Evolutionary conservation across 176 grass and related monocot species (phyloP), one percentile per base, ranked within the genome.

Genomic region (Luzula sylvatica): DNA sequence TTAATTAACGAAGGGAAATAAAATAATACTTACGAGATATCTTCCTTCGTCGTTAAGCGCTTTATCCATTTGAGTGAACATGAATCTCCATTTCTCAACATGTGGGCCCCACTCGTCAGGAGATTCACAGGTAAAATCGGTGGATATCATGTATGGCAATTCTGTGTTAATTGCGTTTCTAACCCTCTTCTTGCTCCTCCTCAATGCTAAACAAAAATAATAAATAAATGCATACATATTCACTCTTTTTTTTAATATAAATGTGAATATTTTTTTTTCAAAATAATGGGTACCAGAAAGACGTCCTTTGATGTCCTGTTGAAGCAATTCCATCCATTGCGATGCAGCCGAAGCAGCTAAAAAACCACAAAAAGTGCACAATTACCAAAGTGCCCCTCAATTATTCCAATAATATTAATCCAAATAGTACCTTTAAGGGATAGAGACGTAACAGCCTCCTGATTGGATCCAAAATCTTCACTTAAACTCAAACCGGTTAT

Each of bases 321-420:
- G 92, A 51, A 98, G 69, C 25, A 98, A 75, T 25, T 86, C 92
- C 75, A 98, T 64, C 92, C 92, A 98, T 32, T 90, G 85, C 56
- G 81, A 90, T 42, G 85, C 85, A 66, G 85, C 75, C 53, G 68
- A 77, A 21, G 92, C 84, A 53, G 92, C 92, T 98, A 64, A 14
- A 11, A 64, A 26, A 46, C 15, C 4, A 46, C 15, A 46, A 15
- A 57, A 56, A 15, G 39, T 55, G 46, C 77, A 82, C 84, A 84
- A 72, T 98, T 86, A 26, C 30, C 30, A 35, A 35, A 35, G 9
- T 35, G 9, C 30, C 30, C 30, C 30, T 35, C 53, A 57, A 25
- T 26, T 30, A 30, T 57, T 57, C 17, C 15, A 16, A 5, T 57
- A 57, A 11, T 3, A 1, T 7, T 15, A 27, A 30, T 57, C 9